Evolutionary conservation across 2,329 filamentous ascomycete species (phyloP), one percentile per base, ranked within the genome.

Genomic region (Botrytis fabae): DNA sequence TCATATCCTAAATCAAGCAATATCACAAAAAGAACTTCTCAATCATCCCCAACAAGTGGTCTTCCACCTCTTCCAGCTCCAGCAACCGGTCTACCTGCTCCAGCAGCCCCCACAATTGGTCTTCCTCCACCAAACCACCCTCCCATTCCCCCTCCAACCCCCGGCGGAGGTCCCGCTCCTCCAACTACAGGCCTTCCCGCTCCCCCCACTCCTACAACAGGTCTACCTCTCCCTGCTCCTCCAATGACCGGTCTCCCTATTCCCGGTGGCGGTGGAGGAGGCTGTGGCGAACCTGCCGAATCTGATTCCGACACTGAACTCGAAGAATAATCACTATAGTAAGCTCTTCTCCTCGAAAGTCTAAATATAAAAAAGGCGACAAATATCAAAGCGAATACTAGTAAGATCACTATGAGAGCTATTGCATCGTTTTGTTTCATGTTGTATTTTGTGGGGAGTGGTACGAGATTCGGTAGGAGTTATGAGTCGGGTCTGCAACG

Each of bases 331-430:
- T 57, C 65, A 57, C 65, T 69, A 32, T 57, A 20, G n/a, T 42
- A 42, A 42, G 32, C 5, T 32, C 22, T 42, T 22, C n/a, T 69
- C 38, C 38, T 57, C 46, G 65, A 57, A 44, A 69, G 35, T 22
- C 40, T 57, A 38, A 42, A 22, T 44, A 42, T 42, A 25, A 42
- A 57, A 32, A 57, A 20, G 1, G 48, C 48, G 14, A 57, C 35
- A 6, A 42, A 38, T 18, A 69, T 42, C n/a, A 69, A 42, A 25
- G 48, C 65, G 4, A 69, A 69, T n/a, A 69, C 48, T 6, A 69
- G 54, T 22, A 69, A 38, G 22, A 69, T 69, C 48, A 69, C 65
- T 16, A 69, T 69, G 16, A 69, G 54, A 22, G 65, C 65, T 28
- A 69, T 69, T 3, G 38, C 65, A 32, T 69, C 38, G 40, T 69